Percentiles rank a stretch among this genome's conserved stretches.
Conservation (phyloP, 148 eudicot genomes). For the Tetragonia tetragonoides region DNA sequence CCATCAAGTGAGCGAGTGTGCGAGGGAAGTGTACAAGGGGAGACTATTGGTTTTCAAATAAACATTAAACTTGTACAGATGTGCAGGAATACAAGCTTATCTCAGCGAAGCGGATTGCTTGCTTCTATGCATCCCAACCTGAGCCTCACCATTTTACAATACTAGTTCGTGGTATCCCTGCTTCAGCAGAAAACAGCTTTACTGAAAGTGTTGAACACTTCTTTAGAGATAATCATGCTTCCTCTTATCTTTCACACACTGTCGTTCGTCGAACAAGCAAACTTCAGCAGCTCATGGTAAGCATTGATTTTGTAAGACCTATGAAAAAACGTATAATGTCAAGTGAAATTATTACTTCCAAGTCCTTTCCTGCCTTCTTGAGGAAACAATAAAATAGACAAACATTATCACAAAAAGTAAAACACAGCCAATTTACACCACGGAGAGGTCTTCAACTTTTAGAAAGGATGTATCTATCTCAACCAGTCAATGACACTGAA, state of each 20-base stretch:
- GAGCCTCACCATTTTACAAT: slow-evolving; percentile 74
- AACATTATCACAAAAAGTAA: not conserved
- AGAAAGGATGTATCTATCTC: not conserved
- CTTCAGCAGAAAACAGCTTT: slow-evolving; percentile 45
- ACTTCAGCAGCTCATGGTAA: slow-evolving; percentile 63
- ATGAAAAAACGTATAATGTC: not conserved
- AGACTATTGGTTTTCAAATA: slow-evolving; percentile 3
- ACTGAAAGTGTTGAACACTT: slow-evolving; percentile 69
- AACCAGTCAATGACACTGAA: not conserved
- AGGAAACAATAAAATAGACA: not conserved
- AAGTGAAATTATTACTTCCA: not conserved
- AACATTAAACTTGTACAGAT: slow-evolving; percentile 10
- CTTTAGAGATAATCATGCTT: slow-evolving; percentile 69
- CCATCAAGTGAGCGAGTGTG: not conserved
- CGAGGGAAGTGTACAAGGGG: not conserved
- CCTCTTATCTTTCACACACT: slow-evolving; percentile 68
- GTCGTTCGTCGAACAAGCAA: slow-evolving; percentile 69
- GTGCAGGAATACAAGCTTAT: slow-evolving; percentile 75
- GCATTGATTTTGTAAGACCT: slow-evolving; percentile 20
- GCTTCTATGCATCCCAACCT: slow-evolving; percentile 72
- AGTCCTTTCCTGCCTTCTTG: no score
- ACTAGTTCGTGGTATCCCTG: slow-evolving; percentile 77
- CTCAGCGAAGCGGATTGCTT: slow-evolving; percentile 59
- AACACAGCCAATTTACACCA: not conserved
- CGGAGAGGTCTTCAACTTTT: not conserved